Evolutionary conservation across 75 land plant genomes (phyloP), one percentile per base, ranked within the genome.

Genomic region (Chamaecyparis obtusa): DNA sequence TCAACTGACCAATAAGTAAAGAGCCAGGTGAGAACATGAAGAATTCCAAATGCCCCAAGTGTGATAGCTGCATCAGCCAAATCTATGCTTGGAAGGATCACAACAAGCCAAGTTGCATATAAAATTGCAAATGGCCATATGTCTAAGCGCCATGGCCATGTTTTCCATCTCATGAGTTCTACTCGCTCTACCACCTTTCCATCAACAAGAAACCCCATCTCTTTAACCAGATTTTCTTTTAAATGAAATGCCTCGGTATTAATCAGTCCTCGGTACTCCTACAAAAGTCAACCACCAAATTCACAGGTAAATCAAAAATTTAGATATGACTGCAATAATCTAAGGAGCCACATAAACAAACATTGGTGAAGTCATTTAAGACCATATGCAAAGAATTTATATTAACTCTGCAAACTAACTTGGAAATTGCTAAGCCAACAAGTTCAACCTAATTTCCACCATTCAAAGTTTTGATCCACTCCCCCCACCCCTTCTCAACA

Each of bases 1-100:
- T 96, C 94, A 32, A 98, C 99, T 35, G 97, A 98, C 99, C 99
- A 98, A 44, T 93, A 95, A 48, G 97, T 92, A 88, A 98, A 98
- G 37, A 98, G 95, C 79, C 89, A 87, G 36, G 94, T 94, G 32
- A 98, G 91, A 80, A 96, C 90, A 87, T 98, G 99, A 80, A 91
- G 21, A 6, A 91, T 86, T 3, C 81, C 92, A 41, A 98, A 48
- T 0, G 89, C 96, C 30, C 91, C 93, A 17, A 98, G 90, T 51
- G 97, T 91, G 14, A 98, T 95, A 69, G 85, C 33, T 3, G 99
- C 94, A 89, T 96, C 99, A 10, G 69, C 84, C 87, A 94, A 87
- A 27, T 96, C 99, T 3, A 96, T 71, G 85, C 91, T 89, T 17
- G 99, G 96, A 41, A 94, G 86, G 15, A 94, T 88, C 7, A 86